phyloP scores from a whole-genome alignment of 2,329 filamentous ascomycete genomes.

The Malbranchea cinnamomea region DNA sequence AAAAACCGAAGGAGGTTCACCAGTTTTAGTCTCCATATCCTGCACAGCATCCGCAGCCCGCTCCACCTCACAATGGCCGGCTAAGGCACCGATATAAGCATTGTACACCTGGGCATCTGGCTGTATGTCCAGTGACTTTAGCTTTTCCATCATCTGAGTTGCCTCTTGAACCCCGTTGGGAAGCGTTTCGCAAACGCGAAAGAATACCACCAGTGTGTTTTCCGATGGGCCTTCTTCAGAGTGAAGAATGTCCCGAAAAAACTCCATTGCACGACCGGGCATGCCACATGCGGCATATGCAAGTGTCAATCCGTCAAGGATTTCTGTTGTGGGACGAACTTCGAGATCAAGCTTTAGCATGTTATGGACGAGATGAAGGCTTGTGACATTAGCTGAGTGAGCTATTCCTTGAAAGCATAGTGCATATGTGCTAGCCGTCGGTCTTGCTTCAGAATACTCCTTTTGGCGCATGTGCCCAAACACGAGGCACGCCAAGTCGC shows the following conservation, averaged over 20 bases:
- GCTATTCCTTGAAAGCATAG: conserved; percentile 64
- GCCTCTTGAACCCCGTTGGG: conserved; percentile 28
- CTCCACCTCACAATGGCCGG: conserved; percentile 54
- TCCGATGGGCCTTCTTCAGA: conserved; percentile 78
- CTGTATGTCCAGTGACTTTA: conserved; percentile 60
- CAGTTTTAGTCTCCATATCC: conserved; percentile 51
- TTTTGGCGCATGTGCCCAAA: conserved; percentile 92
- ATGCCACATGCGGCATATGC: conserved; percentile 60
- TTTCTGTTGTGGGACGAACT: conserved; percentile 57
- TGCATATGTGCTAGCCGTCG: conserved; percentile 61
- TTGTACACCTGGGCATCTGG: conserved; percentile 59
- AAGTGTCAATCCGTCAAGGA: conserved; percentile 77
- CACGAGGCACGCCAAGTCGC: conserved; percentile 73
- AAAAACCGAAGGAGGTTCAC: conserved; percentile 49
- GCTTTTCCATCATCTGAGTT: conserved; percentile 39
- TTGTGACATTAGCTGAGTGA: conserved; percentile 42
- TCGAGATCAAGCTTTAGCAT: conserved; percentile 87
- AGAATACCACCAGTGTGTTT: conserved; percentile 62
- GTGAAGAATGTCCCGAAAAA: conserved; percentile 72
- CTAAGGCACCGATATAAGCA: conserved; percentile 62
- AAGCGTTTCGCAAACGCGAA: conserved; percentile 58
- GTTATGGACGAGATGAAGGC: conserved; percentile 67
- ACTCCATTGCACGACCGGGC: conserved; percentile 52
- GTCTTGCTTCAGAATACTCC: conserved; percentile 45
- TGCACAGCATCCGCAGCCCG: conserved; percentile 52